A percentile compares a stretch with the other conserved stretches of the same genome.
Evolutionary conservation across 2,329 filamentous ascomycete genomes (phyloP).

Genomic region (Xylariaceae sp.): DNA sequence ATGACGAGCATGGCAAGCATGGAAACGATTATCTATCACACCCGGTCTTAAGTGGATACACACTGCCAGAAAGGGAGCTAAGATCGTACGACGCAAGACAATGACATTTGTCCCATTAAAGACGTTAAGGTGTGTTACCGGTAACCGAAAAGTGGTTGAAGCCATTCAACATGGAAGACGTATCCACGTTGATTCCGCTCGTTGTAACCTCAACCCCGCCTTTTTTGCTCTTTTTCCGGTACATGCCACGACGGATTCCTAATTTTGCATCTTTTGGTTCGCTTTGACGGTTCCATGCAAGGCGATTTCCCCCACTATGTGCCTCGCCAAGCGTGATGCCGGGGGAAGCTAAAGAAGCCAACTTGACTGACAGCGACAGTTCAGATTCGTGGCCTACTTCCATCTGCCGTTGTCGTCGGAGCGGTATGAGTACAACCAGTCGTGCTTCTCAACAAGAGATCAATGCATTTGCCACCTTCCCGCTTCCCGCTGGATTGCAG

Average conservation of each 20-base stretch:
- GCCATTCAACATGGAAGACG: neutral
- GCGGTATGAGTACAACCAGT: neutral
- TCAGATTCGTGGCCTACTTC: neutral
- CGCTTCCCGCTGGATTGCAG: no score
- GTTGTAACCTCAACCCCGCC: conserved; percentile 15
- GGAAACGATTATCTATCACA: no score
- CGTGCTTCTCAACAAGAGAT: neutral
- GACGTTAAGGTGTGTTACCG: conserved; percentile 3
- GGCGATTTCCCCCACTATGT: neutral
- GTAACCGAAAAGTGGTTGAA: conserved; percentile 1
- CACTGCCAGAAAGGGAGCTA: no score
- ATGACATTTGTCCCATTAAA: no score
- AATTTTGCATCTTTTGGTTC: no score
- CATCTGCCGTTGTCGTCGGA: neutral
- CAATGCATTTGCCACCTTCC: no score
- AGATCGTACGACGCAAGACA: no score
- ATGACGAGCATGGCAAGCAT: no score
- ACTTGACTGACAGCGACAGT: neutral
- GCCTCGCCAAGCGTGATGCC: neutral
- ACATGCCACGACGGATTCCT: neutral
- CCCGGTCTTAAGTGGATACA: no score
- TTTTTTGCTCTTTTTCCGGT: neutral
- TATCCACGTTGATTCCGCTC: conserved; percentile 5
- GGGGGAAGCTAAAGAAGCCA: neutral
- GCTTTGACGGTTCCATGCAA: neutral